These are phyloP conservation scores for Monosporozyma aerobia DNA, from an alignment of 805 yeast species.

Conservation along the genomic window DNA sequence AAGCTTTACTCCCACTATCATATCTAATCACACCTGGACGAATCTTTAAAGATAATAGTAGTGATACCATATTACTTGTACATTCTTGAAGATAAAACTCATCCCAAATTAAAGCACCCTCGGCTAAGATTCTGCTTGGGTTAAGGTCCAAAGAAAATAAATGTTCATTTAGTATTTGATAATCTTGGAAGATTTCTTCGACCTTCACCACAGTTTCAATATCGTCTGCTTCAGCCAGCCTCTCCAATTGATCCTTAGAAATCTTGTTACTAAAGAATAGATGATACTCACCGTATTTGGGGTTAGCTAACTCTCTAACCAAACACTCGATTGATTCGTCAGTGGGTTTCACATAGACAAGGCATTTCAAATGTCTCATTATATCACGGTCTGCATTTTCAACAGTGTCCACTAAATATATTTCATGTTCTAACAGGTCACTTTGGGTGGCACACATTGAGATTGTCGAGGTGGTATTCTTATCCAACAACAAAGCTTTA, in stretches of 20 bases:
- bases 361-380: conserved; percentile 72
- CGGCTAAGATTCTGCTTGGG: conserved; percentile 15
- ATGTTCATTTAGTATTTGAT: conserved; percentile 60
- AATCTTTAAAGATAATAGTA: conserved; percentile 53
- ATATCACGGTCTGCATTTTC: conserved; percentile 54
- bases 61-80: conserved; percentile 18
- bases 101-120: conserved; percentile 22
- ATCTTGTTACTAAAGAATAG: conserved; percentile 70
- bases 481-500: conserved; percentile 71
- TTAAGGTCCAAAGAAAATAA: conserved; percentile 43
- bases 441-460: conserved; percentile 90
- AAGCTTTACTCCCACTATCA: conserved; percentile 60
- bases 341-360: conserved; percentile 69
- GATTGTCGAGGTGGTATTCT: conserved; percentile 68
- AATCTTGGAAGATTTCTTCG: conserved; percentile 80
- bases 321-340: conserved; percentile 52
- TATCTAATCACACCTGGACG: conserved; percentile 66
- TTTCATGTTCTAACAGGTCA: conserved; percentile 67
- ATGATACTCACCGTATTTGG: conserved; percentile 73
- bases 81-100: conserved; percentile 18
- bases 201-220: conserved; percentile 68
- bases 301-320: conserved; percentile 59
- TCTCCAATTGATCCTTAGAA: conserved; percentile 69
- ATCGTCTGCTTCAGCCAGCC: conserved; percentile 85
- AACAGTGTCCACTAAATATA: conserved; percentile 69